phyloP scores from a whole-genome alignment of 768 basidiomycete species.

The Astraeus odoratus region DNA sequence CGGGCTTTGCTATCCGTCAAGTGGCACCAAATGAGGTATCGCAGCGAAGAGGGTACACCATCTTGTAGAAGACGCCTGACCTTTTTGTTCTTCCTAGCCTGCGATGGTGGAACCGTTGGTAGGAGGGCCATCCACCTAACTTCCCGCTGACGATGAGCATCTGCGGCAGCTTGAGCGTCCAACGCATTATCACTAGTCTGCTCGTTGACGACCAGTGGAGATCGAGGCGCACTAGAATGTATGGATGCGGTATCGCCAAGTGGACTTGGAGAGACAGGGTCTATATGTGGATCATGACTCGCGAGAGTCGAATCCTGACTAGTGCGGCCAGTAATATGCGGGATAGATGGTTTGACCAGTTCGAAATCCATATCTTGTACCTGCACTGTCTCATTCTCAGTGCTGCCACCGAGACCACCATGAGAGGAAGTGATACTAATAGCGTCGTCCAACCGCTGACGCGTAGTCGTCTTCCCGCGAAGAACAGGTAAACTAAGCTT shows the following conservation, averaged over 20 bases:
- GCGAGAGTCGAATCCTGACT: constrained; percentile 51
- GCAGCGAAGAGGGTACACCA: constrained; percentile 76
- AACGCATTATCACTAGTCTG: neutral
- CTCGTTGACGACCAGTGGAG: constrained; percentile 15
- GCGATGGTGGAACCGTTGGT: constrained; percentile 46
- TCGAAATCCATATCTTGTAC: constrained; percentile 81
- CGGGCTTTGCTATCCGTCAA: constrained; percentile 72
- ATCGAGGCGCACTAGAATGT: constrained; percentile 26
- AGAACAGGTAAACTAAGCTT: constrained; percentile 69
- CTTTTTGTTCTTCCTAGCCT: constrained; percentile 75
- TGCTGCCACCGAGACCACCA: constrained; percentile 15
- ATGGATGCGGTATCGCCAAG: constrained; percentile 38
- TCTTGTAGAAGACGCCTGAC: constrained; percentile 65
- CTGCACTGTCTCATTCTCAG: constrained; percentile 54
- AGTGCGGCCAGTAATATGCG: constrained; percentile 33
- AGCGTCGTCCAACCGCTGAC: constrained; percentile 25
- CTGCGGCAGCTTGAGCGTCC: constrained; percentile 26
- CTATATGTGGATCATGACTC: constrained; percentile 14
- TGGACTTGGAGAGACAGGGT: constrained; percentile 15
- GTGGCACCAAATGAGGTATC: constrained; percentile 81
- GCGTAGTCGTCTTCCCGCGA: constrained; percentile 33
- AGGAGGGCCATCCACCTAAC: constrained; percentile 68
- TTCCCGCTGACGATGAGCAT: constrained; percentile 72
- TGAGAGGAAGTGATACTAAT: constrained; percentile 15
- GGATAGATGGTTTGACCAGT: constrained; percentile 57